A percentile compares a stretch with the other conserved stretches of the same genome.
These are phyloP conservation scores for Capronia epimyces DNA, from an alignment of 2,329 filamentous ascomycete genomes.

Conservation along the genomic window DNA sequence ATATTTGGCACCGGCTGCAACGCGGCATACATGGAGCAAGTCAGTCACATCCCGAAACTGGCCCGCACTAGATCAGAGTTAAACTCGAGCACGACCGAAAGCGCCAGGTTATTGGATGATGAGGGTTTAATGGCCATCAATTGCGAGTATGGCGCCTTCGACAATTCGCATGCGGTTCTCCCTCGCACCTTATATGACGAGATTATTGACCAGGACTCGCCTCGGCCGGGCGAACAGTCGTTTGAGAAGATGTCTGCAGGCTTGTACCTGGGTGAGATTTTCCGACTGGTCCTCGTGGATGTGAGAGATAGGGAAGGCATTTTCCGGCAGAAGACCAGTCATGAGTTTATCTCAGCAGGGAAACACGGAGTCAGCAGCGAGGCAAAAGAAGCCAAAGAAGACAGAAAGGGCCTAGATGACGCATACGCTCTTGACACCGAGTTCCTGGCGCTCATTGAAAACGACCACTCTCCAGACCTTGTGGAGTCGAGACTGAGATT, in stretches of 20 bases:
- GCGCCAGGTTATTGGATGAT: constrained; percentile 31
- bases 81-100: constrained; percentile 44
- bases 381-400: constrained; percentile 62
- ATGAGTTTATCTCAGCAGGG: too few relatives aligned
- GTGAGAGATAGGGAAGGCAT: constrained; percentile 70
- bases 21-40: constrained; percentile 80
- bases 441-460: constrained; percentile 18
- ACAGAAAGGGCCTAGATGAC: constrained; percentile 59
- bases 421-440: constrained; percentile 87
- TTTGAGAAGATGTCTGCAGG: constrained; percentile 98
- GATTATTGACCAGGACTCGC: constrained; percentile 82
- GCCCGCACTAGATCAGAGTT: constrained; percentile 55
- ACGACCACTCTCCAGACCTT: constrained; percentile 13
- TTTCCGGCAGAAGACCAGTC: constrained; percentile 65
- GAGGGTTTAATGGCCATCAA: constrained; percentile 76
- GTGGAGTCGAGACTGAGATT: background rate
- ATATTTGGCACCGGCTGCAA: constrained; percentile 97
- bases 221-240: constrained; percentile 84
- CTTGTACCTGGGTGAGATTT: constrained; percentile 87
- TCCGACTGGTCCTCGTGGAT: constrained; percentile 79
- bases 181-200: constrained; percentile 80
- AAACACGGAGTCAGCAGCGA: background rate
- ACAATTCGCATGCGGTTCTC: constrained; percentile 83
- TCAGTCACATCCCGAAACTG: constrained; percentile 79
- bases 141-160: constrained; percentile 90